Conservation (phyloP, 139 green algal species). For the Coccomyxa sp. region DNA sequence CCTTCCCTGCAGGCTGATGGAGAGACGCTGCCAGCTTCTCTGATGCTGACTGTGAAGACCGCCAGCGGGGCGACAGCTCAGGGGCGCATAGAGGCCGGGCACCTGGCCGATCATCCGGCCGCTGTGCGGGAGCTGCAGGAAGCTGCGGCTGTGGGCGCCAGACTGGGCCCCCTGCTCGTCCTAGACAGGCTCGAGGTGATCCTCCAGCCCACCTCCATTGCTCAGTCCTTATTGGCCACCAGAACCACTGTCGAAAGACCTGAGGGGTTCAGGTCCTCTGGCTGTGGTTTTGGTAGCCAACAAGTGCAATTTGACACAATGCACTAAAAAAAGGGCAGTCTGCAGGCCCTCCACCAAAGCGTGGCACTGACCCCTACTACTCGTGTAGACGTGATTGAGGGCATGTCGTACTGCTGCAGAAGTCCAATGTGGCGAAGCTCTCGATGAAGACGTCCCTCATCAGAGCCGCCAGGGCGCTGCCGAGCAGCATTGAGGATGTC, state of each 20-base stretch:
- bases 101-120: constrained; percentile 76
- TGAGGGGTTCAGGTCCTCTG: too few species aligned
- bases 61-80: neutral
- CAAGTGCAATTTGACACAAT: too few species aligned
- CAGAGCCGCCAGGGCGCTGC: constrained; percentile 33
- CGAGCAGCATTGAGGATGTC: constrained; percentile 34
- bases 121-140: constrained; percentile 42
- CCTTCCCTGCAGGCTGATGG: neutral
- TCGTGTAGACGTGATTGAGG: too few species aligned
- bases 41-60: neutral
- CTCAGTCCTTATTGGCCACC: too few species aligned
- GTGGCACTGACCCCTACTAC: too few species aligned
- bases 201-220: too few species aligned
- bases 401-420: too few species aligned
- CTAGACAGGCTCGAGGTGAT: constrained; percentile 53
- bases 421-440: constrained; percentile 16
- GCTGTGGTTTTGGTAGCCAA: too few species aligned
- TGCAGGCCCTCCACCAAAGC: too few species aligned
- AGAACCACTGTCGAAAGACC: too few species aligned
- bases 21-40: neutral
- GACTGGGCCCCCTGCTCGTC: constrained; percentile 50
- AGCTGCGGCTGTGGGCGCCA: constrained; percentile 19
- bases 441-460: constrained; percentile 68
- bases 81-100: constrained; percentile 49
- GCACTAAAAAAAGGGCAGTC: too few species aligned